Base-by-base conservation (phyloP, 176 grass and related monocot genomes). In the Oryza rufipogon region DNA sequence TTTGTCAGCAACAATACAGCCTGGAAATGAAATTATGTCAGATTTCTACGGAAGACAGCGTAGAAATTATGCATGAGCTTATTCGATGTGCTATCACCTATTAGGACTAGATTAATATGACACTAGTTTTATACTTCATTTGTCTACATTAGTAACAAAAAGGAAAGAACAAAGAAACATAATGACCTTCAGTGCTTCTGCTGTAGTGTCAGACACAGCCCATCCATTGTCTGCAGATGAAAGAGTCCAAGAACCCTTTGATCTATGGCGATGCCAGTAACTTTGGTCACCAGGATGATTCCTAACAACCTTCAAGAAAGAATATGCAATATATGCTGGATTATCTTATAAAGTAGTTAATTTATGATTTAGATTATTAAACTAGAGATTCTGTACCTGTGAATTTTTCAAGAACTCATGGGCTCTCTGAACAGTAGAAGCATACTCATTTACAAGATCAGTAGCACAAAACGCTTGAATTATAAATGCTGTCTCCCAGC, bases 401-500 rank as follows among this genome's bases (percentile, higher is more conserved):
- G 89, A 78, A 8, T 84, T 49, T 68, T 93, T 97, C 11, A 94
- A 58, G 72, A 73, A 97, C 26, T 86, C 68, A 52, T 90, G 69
- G 26, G 94, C 91, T 72, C 86, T 88, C 71, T 88, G 17, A 32
- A 97, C 56, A 69, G 71, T 82, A 75, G 64, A 83, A 64, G 30
- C 38, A 74, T 90, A 92, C 73, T 97, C 91, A 20, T 88, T 78
- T 34, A 83, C 71, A 9, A 97, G 82, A 78, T 88, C 85, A 49
- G 75, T 97, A 28, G 94, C 78, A 0, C 80, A 88, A 77, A 90
- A 84, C 68, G 94, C 85, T 91, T 94, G 94, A 94, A 94, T 79
- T 73, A 87, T 90, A 45, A 97, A 92, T 74, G 91, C 87, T 49
- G 91, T 92, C 60, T 97, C 94, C 94, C 91, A 97, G 41, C 84